Evolutionary conservation across 2,329 filamentous ascomycete species (phyloP), one percentile per base, ranked within the genome.

Genomic region (Chalaropsis thielavioides): DNA sequence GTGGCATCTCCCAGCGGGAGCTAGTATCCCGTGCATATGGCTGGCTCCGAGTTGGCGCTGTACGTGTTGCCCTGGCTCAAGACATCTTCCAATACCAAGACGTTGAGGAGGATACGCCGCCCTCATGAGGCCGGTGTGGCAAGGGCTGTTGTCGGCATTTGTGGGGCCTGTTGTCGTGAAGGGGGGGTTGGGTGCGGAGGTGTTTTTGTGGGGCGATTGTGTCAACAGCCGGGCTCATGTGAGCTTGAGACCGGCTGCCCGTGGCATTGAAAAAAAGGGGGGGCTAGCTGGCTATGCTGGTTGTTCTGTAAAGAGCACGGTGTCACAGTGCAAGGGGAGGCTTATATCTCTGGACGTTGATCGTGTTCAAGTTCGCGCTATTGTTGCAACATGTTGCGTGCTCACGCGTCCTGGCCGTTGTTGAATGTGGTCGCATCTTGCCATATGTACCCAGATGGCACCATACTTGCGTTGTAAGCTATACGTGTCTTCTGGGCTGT

Each of bases 1-100:
- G 88, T 70, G 0, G 85, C 85, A 71, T 89, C 85, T 67, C 86
- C 87, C n/a, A 88, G 83, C 0, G 86, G 86, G 80, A 83, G 88
- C 72, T 89, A 86, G 0, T 85, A 83, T 0, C 83, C 86, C 0
- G 83, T 82, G 0, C 78, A 72, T 61, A 87, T 80, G 0, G 84
- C 82, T 0, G 85, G 80, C 2, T 80, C 78, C 3, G 76, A 73
- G 0, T 72, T 73, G 10, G 83, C 80, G 67, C 83, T 83, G 73
- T 87, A 89, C 3, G 88, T 84, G 74, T 89, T 85, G 70, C 88
- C 88, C 5, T 83, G 83, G 2, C 83, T 83, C 62, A 85, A 85
- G 0, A 83, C 86, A 69, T 88, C 85, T 0, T 85, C 85, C 3
- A 88, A 76, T 70, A 87, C 87, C 3, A 88, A 72, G 0, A 83